These are phyloP conservation scores for Cutaneotrichosporon sp. DNA, from an alignment of 1,284 basidiomycete species.

Conservation along the genomic window DNA sequence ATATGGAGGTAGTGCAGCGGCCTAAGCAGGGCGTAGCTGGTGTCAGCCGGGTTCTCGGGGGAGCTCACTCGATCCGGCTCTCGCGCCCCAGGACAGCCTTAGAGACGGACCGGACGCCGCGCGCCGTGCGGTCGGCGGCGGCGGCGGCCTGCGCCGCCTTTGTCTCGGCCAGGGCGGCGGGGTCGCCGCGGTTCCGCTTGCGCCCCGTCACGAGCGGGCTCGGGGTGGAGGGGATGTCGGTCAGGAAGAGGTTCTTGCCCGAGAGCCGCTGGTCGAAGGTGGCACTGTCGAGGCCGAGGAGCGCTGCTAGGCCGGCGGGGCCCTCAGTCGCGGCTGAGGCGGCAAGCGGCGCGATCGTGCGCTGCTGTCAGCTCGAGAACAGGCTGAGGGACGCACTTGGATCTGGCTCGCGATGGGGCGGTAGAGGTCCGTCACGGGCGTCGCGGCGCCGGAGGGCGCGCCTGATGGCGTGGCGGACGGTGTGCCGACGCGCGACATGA, in stretches of 20 bases:
- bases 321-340: constrained; percentile 12
- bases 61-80: constrained; percentile 26
- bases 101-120: constrained; percentile 8
- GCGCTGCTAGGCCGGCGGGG: constrained; percentile 14
- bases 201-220: constrained; percentile 26
- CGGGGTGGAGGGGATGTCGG: constrained; percentile 6
- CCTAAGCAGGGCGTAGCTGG: constrained; percentile 37
- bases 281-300: constrained; percentile 24
- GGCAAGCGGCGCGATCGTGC: background rate
- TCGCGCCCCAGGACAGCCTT: constrained; percentile 15
- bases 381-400: constrained; percentile 1
- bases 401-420: constrained; percentile 12
- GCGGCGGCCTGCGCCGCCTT: constrained; percentile 15
- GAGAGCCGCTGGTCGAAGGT: constrained; percentile 30
- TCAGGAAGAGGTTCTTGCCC: constrained; percentile 34
- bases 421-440: constrained; percentile 28
- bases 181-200: constrained; percentile 32
- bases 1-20: constrained; percentile 44
- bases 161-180: constrained; percentile 8
- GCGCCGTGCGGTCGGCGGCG: constrained; percentile 8
- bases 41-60: background rate
- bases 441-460: constrained; percentile 1
- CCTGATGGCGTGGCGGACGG: background rate
- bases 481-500: background rate
- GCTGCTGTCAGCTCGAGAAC: constrained; percentile 2